These are phyloP conservation scores for Rubroboletus satanas DNA, from an alignment of 768 basidiomycete species.

Conservation along the genomic window DNA sequence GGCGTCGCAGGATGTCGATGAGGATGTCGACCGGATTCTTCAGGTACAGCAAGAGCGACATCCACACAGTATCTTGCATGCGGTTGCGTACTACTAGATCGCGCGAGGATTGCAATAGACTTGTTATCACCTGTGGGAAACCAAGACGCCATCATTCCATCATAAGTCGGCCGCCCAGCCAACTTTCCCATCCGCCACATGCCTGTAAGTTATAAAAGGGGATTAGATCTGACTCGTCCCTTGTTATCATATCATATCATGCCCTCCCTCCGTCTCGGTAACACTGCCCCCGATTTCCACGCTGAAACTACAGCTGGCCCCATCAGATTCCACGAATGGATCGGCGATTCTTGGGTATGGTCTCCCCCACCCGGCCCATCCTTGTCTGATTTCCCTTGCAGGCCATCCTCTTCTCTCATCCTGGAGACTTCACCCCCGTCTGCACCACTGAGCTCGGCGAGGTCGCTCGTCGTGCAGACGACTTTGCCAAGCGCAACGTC, in stretches of 20 bases:
- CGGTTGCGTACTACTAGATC: constrained; percentile 81
- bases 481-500: constrained; percentile 84
- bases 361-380: background rate
- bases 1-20: constrained; percentile 78
- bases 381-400: constrained; percentile 26
- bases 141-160: constrained; percentile 49
- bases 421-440: constrained; percentile 88
- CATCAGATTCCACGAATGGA: constrained; percentile 93
- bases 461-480: constrained; percentile 79
- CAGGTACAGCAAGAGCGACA: constrained; percentile 82
- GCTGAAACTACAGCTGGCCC: constrained; percentile 83
- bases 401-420: constrained; percentile 92
- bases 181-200: no score
- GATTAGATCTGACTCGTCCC: background rate
- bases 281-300: constrained; percentile 86
- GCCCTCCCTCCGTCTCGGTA: constrained; percentile 74
- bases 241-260: constrained; percentile 21
- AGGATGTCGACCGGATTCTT: constrained; percentile 86
- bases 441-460: constrained; percentile 98
- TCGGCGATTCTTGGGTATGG: constrained; percentile 81
- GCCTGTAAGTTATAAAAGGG: constrained; percentile 1
- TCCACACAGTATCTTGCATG: constrained; percentile 88
- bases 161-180: constrained; percentile 6
- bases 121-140: constrained; percentile 52
- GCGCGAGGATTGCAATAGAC: constrained; percentile 22